Percentiles rank a stretch among this genome's conserved stretches.
Conservation (phyloP, 228 moss, liverwort and hornwort species). For the Sphagnum fallax region DNA sequence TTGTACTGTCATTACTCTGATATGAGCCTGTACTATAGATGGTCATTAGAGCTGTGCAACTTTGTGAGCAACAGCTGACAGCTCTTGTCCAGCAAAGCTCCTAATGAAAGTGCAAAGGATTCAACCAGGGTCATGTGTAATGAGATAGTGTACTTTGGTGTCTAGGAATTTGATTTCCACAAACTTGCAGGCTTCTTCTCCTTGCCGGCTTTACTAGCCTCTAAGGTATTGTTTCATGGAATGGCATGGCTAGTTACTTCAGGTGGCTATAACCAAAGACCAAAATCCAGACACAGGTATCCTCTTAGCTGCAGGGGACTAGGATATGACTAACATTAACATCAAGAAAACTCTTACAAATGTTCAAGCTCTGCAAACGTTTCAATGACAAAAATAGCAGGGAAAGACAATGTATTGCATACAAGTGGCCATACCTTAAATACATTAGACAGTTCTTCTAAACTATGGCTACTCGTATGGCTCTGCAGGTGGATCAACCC, state of each 20-base stretch:
- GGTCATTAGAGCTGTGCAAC: background rate
- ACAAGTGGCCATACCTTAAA: no score
- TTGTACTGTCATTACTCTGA: background rate
- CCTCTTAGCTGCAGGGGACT: no score
- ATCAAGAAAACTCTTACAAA: no score
- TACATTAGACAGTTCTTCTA: no score
- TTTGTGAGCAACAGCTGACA: background rate
- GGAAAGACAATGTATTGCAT: no score
- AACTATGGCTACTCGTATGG: no score
- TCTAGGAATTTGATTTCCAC: background rate
- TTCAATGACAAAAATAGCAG: no score
- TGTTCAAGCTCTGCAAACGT: no score
- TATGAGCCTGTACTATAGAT: background rate
- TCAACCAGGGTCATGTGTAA: background rate
- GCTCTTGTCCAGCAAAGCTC: background rate
- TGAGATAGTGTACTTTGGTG: slow-evolving; percentile 3
- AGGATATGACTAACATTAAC: no score
- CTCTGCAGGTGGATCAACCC: no score
- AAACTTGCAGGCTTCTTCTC: background rate
- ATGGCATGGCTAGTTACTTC: background rate
- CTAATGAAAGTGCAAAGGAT: background rate
- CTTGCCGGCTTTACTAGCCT: background rate
- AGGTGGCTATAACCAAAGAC: background rate
- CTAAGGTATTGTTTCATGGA: background rate
- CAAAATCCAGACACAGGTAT: background rate